Evolutionary conservation across 2,329 filamentous ascomycete genomes (phyloP).

Genomic region (Fusarium palustre): DNA sequence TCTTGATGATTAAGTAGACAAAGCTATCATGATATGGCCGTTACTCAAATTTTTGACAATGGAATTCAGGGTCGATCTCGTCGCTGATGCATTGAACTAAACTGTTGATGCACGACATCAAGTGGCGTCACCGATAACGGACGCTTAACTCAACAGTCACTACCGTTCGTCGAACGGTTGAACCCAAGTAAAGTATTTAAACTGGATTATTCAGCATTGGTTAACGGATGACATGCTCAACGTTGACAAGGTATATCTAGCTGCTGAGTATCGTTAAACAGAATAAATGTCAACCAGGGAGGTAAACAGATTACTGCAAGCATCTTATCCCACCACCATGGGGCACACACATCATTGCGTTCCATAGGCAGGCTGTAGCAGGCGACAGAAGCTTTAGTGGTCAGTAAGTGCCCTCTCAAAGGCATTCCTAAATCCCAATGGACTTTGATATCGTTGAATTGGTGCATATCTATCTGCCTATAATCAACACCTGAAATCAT

Average conservation of each 20-base stretch:
- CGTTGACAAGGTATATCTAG: background rate
- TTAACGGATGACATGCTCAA: background rate
- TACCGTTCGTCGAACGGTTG: background rate
- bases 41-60: background rate
- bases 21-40: background rate
- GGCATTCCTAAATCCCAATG: background rate
- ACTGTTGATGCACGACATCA: slow-evolving; percentile 23
- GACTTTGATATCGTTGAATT: slow-evolving; percentile 9
- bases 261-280: background rate
- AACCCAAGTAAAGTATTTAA: background rate
- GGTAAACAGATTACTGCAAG: background rate
- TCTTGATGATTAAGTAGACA: no score
- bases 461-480: slow-evolving; percentile 1
- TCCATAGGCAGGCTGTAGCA: background rate
- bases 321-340: background rate
- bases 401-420: background rate
- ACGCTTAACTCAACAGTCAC: slow-evolving; percentile 1
- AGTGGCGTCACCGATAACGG: slow-evolving; percentile 41
- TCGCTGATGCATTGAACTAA: slow-evolving; percentile 8
- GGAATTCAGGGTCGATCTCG: background rate
- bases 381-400: background rate
- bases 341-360: background rate
- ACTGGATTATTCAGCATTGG: background rate
- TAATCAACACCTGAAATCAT: slow-evolving; percentile 21
- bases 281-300: background rate